Percentiles rank a stretch among this genome's conserved stretches.
These are phyloP conservation scores for Eucalyptus sp. DNA, from an alignment of 345 rosid genomes.

Conservation along the genomic window DNA sequence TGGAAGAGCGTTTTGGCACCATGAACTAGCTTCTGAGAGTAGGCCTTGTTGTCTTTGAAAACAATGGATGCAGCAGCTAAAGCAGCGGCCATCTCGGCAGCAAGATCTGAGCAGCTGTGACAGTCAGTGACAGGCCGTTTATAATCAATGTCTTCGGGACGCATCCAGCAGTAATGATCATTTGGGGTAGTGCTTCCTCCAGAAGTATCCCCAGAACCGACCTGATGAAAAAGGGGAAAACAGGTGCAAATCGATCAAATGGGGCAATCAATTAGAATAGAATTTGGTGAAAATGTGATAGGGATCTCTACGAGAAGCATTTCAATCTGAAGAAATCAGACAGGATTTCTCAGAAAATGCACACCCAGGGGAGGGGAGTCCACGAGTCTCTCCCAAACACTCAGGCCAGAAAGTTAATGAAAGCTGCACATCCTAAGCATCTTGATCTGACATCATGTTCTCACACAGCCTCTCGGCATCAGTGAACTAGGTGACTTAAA, in stretches of 20 bases:
- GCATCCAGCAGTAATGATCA: slow-evolving; percentile 97
- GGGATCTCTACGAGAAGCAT: neutral
- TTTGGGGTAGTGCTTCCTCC: slow-evolving; percentile 59
- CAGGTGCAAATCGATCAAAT: neutral
- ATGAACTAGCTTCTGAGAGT: slow-evolving; percentile 88
- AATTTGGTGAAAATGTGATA: neutral
- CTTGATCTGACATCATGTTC: neutral
- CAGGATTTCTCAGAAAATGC: neutral
- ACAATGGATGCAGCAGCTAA: slow-evolving; percentile 93
- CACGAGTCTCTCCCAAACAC: neutral
- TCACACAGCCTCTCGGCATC: neutral
- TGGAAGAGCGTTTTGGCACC: slow-evolving; percentile 69
- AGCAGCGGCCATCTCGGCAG: slow-evolving; percentile 98
- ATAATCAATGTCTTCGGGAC: slow-evolving; percentile 98
- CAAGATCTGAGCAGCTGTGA: slow-evolving; percentile 77
- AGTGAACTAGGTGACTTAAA: neutral
- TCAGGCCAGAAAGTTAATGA: neutral
- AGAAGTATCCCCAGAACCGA: slow-evolving; percentile 81
- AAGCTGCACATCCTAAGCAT: neutral
- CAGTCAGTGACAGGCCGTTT: slow-evolving; percentile 57
- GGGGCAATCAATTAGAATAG: neutral
- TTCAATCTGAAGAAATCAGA: neutral
- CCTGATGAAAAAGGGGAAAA: slow-evolving; percentile 21
- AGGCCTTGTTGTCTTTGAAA: slow-evolving; percentile 86
- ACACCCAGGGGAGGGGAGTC: neutral